Base-by-base conservation (phyloP, 1,139 yeast genomes). In the Debaryomyces sp. region DNA sequence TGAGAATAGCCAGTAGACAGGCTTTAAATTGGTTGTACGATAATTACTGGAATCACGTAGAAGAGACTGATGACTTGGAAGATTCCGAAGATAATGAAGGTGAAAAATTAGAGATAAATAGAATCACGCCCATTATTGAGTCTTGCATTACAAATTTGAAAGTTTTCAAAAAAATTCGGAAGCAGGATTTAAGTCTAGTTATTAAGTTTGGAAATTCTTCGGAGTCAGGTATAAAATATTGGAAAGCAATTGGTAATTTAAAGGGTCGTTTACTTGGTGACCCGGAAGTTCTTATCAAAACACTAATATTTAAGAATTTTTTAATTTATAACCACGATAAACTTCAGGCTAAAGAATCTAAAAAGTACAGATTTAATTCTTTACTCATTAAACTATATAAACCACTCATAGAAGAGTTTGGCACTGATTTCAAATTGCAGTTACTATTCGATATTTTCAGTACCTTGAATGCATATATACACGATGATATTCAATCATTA, bases 1-100 rank as follows among this genome's bases (percentile, higher is more conserved):
- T 94, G 21, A 73, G 96, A 36, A 64, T 73, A 27, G 81, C 85
- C 5, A 70, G 84, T 5, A 60, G 63, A 5, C 72, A 80, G 49
- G 97, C 96, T 0, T 64, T 92, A 42, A 71, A 67, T 8, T 95
- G 99, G 98, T 68, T 94, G 2, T 78, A 77, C 65, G 79, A 73
- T 9, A 75, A 87, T 59, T 94, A 87, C 67, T 94, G 99, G 99
- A 58, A 63, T 38, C 72, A 70, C 29, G 64, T 79, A 41, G 63
- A 65, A 29, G 59, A 60, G 41, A 53, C 57, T 10, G 61, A 57
- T 2, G 66, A 60, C 5, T 68, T 66, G 23, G 55, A 54, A n/a
- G 46, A 38, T 10, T 54, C 57, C 24, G 63, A 58, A 6, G 58
- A 54, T 10, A 35, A 40, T 10, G 49, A 48, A 23, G 39, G 15